phyloP scores from a whole-genome alignment of 2,329 filamentous ascomycete genomes.

The Exophiala sp. region DNA sequence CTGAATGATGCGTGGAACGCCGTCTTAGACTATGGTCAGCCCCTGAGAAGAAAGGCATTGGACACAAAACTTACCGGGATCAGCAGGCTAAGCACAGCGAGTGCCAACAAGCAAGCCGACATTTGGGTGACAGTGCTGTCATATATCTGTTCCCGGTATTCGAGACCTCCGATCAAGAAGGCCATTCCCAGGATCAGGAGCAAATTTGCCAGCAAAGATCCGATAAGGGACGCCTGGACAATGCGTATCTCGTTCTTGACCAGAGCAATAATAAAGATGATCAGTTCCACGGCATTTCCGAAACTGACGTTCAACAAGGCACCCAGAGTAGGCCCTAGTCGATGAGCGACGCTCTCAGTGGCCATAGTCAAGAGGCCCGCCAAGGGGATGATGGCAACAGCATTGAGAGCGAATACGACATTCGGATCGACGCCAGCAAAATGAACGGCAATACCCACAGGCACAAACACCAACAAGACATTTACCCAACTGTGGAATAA shows the following conservation, averaged over 20 bases:
- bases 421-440: constrained; percentile 56
- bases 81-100: constrained; percentile 74
- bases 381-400: constrained; percentile 83
- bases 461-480: constrained; percentile 68
- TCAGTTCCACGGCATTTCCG: constrained; percentile 83
- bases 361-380: constrained; percentile 83
- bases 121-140: constrained; percentile 89
- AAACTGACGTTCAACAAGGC: constrained; percentile 87
- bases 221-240: constrained; percentile 86
- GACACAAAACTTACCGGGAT: constrained; percentile 51
- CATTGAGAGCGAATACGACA: constrained; percentile 79
- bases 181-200: constrained; percentile 85
- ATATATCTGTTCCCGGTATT: constrained; percentile 76
- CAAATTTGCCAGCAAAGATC: constrained; percentile 84
- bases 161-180: constrained; percentile 79
- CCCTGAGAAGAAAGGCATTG: not conserved
- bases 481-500: constrained; percentile 83
- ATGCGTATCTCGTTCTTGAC: constrained; percentile 69
- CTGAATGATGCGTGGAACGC: constrained; percentile 62
- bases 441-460: constrained; percentile 70
- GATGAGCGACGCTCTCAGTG: constrained; percentile 73
- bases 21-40: constrained; percentile 42
- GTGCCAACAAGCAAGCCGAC: constrained; percentile 69
- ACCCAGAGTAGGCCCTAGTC: constrained; percentile 74
- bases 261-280: constrained; percentile 63